Conservation (phyloP, 1,284 basidiomycete genomes). For the Puccinia novopanici region DNA sequence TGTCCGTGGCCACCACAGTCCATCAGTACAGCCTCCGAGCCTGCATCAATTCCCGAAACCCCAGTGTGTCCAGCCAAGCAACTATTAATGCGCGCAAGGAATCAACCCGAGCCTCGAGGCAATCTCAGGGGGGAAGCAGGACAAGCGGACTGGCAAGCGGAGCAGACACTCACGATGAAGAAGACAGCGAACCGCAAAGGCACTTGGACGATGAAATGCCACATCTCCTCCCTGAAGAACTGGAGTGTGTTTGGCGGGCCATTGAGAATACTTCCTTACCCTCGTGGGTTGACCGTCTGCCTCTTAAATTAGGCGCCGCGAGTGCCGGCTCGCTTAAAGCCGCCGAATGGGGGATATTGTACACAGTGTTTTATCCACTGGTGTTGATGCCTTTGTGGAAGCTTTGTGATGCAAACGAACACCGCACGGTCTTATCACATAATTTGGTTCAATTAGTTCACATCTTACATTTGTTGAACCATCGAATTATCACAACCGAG, state of each 20-base stretch:
- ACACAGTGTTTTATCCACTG: constrained; percentile 9
- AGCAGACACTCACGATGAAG: constrained; percentile 7
- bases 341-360: constrained; percentile 11
- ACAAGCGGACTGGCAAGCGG: no score
- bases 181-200: background rate
- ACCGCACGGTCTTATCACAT: background rate
- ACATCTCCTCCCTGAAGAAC: constrained; percentile 12
- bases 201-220: constrained; percentile 14
- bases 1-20: background rate
- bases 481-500: background rate
- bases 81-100: constrained; percentile 1
- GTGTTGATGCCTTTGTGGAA: constrained; percentile 15
- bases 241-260: background rate
- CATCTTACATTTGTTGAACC: constrained; percentile 8
- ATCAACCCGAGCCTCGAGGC: background rate
- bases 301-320: constrained; percentile 4
- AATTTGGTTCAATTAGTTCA: constrained; percentile 12
- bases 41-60: background rate
- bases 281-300: constrained; percentile 13
- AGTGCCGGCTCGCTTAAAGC: constrained; percentile 21
- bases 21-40: background rate
- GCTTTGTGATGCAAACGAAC: background rate
- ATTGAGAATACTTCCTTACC: constrained; percentile 5
- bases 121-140: constrained; percentile 10
- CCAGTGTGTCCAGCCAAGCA: constrained; percentile 5